Evolutionary conservation across 1,284 basidiomycete species (phyloP), one percentile per base, ranked within the genome.

Genomic region (Stygiomarasmius scandens): DNA sequence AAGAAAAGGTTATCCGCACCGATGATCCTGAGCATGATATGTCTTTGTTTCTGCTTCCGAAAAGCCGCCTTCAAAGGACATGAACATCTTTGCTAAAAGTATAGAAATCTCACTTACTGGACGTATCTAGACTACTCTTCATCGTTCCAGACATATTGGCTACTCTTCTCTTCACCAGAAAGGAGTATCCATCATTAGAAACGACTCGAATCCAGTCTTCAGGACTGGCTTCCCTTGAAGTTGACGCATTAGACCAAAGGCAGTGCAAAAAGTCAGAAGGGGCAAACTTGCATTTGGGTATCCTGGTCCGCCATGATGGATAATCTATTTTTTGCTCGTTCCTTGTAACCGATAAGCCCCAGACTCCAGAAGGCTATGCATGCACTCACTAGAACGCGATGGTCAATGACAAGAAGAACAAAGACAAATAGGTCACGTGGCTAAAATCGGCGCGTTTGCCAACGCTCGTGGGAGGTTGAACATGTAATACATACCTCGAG

Each of bases 171-270:
- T 71, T 76, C 55, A 85, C 67, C 38, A 85, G 71, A 64, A 78
- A 86, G 5, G 78, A 74, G 62, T 78, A 82, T 2, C 82, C 82
- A 55, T 86, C 84, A 0, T 67, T 71, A 62, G 79, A 83, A 36
- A 73, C 72, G 8, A 86, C 73, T 36, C 79, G 77, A 29, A 85
- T 77, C 84, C 84, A 85, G 12, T 74, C 76, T 34, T 77, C 71
- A 24, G 44, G 50, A 23, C 48, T 52, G 16, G 29, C 55, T 27
- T 44, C 27, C 41, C 23, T 43, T 32, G 36, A 12, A n/a, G 12
- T 50, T 52, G 16, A 14, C 23, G 20, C n/a, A 44, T 19, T n/a
- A 12, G 5, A 41, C 44, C 23, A 52, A 44, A 50, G 3, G 32
- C 22, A 22, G 24, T 3, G 14, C 43, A 9, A 20, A 11, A 19